Evolutionary conservation across 768 basidiomycete genomes (phyloP).

Genomic region (Leccinum arenicola): DNA sequence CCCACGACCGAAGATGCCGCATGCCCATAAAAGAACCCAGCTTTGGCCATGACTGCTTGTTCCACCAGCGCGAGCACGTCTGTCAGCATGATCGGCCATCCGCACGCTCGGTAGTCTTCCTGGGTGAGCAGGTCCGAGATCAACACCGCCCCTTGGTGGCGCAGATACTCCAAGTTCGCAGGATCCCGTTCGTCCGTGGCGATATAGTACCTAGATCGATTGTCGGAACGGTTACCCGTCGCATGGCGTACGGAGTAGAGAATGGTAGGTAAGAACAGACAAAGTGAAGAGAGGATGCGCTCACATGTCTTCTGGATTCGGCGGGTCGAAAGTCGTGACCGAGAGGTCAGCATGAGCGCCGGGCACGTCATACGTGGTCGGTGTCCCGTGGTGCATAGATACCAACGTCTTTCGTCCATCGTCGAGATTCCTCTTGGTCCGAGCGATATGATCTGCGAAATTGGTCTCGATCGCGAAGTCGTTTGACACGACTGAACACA

Average conservation of each 20-base stretch:
- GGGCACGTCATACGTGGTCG: not conserved
- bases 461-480: not conserved
- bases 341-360: not conserved
- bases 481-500: not conserved
- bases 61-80: slow-evolving; percentile 44
- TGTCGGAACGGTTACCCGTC: not conserved
- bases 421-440: not conserved
- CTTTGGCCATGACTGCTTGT: slow-evolving; percentile 35
- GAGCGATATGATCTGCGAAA: not conserved
- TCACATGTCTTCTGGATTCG: not conserved
- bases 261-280: not conserved
- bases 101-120: slow-evolving; percentile 38
- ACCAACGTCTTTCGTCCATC: not conserved
- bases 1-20: slow-evolving; percentile 37
- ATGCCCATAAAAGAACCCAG: slow-evolving; percentile 42
- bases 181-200: slow-evolving; percentile 43
- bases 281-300: not conserved
- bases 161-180: slow-evolving; percentile 30
- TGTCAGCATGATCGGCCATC: slow-evolving; percentile 43
- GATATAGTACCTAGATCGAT: slow-evolving; percentile 29
- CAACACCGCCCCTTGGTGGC: slow-evolving; percentile 37
- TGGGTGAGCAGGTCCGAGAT: slow-evolving; percentile 41
- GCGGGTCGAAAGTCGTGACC: not conserved
- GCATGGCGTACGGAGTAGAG: not conserved
- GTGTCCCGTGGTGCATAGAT: not conserved